phyloP scores from a whole-genome alignment of 257 asterid genomes.

The Haberlea rhodopensis region DNA sequence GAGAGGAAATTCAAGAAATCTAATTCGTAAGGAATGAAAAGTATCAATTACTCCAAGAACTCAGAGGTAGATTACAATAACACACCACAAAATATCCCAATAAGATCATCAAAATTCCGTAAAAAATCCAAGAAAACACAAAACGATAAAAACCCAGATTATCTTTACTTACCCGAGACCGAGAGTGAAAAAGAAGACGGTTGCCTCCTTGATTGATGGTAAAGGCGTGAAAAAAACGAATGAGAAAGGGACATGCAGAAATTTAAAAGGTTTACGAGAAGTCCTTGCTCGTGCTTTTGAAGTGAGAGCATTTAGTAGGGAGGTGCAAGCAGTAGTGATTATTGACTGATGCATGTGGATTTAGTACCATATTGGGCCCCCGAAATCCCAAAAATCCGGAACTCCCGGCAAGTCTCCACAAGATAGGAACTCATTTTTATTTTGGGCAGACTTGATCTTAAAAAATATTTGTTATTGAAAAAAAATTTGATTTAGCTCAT shows the following conservation, averaged over 20 bases:
- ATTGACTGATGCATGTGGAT: conserved; percentile 42
- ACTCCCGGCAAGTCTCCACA: too few species aligned
- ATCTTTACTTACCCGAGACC: background rate
- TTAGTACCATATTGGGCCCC: conserved; percentile 39
- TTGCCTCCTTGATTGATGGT: background rate
- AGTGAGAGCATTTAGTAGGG: conserved; percentile 41
- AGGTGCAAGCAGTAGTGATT: conserved; percentile 33
- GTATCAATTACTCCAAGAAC: background rate
- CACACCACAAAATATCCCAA: background rate
- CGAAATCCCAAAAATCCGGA: background rate
- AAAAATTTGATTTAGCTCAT: too few species aligned
- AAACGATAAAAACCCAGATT: background rate
- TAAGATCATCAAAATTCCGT: background rate
- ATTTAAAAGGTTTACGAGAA: conserved; percentile 1
- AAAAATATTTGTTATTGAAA: too few species aligned
- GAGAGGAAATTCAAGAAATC: background rate
- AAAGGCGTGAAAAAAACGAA: background rate
- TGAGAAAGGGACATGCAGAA: conserved; percentile 17
- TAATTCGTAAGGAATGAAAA: background rate
- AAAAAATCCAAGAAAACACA: background rate
- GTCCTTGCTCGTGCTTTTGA: conserved; percentile 35
- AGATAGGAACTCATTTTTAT: too few species aligned
- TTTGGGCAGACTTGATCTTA: too few species aligned
- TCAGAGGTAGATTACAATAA: too few species aligned
- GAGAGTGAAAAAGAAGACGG: background rate